Percentiles rank a stretch among this genome's conserved stretches.
Conservation (phyloP, 352 stramenopile species). For the Lagenidium giganteum region DNA sequence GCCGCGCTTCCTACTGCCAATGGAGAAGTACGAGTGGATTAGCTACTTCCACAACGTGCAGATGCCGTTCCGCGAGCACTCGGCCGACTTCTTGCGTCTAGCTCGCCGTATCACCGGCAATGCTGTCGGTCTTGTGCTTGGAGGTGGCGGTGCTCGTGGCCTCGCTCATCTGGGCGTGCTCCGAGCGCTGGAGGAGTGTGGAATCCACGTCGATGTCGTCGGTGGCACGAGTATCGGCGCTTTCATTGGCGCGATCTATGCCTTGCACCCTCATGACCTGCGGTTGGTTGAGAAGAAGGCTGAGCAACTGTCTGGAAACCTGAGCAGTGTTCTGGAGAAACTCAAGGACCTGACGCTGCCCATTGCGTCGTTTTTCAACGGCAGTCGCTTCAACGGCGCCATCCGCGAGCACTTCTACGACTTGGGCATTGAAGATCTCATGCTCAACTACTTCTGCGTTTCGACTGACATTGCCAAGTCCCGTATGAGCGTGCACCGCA, state of each 20-base stretch:
- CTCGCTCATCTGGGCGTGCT: constrained; percentile 94
- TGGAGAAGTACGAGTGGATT: constrained; percentile 87
- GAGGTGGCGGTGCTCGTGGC: constrained; percentile 89
- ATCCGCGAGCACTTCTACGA: constrained; percentile 74
- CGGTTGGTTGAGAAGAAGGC: constrained; percentile 52
- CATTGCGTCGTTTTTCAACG: constrained; percentile 88
- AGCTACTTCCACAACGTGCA: constrained; percentile 84
- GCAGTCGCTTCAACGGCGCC: constrained; percentile 72
- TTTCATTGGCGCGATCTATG: constrained; percentile 81
- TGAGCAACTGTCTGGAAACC: constrained; percentile 38
- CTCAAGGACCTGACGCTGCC: constrained; percentile 84
- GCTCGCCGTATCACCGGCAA: constrained; percentile 89
- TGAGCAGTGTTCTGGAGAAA: constrained; percentile 76
- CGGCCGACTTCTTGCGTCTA: constrained; percentile 78
- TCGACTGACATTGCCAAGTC: constrained; percentile 90
- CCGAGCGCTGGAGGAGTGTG: constrained; percentile 88
- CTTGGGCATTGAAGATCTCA: constrained; percentile 84
- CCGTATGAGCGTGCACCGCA: constrained; percentile 82
- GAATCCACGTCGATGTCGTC: constrained; percentile 91
- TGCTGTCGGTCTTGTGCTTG: constrained; percentile 91
- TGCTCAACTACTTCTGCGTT: constrained; percentile 92
- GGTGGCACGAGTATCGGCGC: constrained; percentile 90
- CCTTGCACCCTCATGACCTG: constrained; percentile 69
- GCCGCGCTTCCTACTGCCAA: constrained; percentile 60
- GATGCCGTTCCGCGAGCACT: constrained; percentile 67